Percentiles rank a stretch among this genome's conserved stretches.
Evolutionary conservation across 129 eudicot species (phyloP).

Genomic region (Escallonia herrerae): DNA sequence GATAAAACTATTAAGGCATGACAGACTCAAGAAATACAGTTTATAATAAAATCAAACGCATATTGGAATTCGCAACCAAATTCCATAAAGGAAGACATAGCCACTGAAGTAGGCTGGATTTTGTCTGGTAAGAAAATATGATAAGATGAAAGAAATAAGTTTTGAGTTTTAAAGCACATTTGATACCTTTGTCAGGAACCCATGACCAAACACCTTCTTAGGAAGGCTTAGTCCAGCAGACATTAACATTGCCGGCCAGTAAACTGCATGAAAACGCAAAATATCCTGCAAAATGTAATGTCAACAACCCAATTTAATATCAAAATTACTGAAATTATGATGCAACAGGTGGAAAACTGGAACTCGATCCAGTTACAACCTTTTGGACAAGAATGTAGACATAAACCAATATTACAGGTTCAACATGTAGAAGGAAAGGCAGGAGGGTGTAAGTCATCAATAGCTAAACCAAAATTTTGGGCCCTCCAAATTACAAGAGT

Average conservation of each 20-base stretch:
- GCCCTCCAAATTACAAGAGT: no score
- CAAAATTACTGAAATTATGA: not conserved
- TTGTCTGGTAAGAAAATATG: not conserved
- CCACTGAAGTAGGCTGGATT: not conserved
- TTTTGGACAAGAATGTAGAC: not conserved
- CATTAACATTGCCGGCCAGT: constrained; percentile 99
- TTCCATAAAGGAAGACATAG: not conserved
- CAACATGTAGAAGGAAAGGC: no score
- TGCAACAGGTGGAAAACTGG: no score
- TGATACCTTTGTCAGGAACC: constrained; percentile 92
- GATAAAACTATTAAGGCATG: not conserved
- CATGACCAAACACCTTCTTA: constrained; percentile 90
- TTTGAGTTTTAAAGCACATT: not conserved
- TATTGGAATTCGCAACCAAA: not conserved
- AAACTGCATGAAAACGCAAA: constrained; percentile 97
- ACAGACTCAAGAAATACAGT: no score
- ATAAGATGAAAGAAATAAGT: not conserved
- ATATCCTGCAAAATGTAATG: constrained; percentile 61
- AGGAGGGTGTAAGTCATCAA: no score
- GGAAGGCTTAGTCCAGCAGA: constrained; percentile 91
- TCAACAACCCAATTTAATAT: not conserved
- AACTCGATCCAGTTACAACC: not conserved
- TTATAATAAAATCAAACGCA: no score
- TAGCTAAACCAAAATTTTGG: no score
- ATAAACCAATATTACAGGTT: not conserved